Base-by-base conservation (phyloP, 805 yeast species). In the Kazachstania psychrophila region DNA sequence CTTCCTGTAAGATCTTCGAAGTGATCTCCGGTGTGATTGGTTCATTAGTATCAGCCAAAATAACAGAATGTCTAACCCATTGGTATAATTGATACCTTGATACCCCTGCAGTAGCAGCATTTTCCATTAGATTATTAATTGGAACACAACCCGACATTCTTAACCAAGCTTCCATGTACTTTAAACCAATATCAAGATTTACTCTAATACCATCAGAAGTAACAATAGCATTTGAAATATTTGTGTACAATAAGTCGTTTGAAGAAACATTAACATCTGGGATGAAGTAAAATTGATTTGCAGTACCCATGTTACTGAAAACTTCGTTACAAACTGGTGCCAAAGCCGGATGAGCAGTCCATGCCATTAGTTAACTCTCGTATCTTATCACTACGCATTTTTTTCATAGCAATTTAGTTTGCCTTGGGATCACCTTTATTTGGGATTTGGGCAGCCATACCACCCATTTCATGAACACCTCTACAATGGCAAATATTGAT, bases 311-410 rank as follows among this genome's bases (percentile, higher is more conserved):
- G 56, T 78, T 73, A 56, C 77, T 72, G 64, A 82, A 82, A 15
- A 81, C 82, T 51, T 72, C 70, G 54, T 78, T 70, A 26, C 85
- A 87, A 46, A 81, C 73, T 13, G 79, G 72, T 19, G 82, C 82
- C 57, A 82, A 68, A 15, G 87, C 89, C n/a, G 94, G 94, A 53
- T 82, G 89, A 12, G 89, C 89, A 55, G 82, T 81, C 94, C 94
- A 82, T 41, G 34, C 92, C 92, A 39, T 81, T 79, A 33, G 67
- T 61, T 33, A 80, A 80, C 61, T 82, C 94, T 50, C 89, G 66
- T 46, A 79, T 69, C 63, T 82, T 82, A 61, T 82, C 94, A 58
- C 70, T 72, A 46, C 74, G 71, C 38, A 82, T 89, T 47, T 79
- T 79, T 34, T 71, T 75, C 77, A 82, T 72, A 5, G 88, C 89